phyloP scores from a whole-genome alignment of 2,329 filamentous ascomycete species.

The Colletotrichum ledebouriae region DNA sequence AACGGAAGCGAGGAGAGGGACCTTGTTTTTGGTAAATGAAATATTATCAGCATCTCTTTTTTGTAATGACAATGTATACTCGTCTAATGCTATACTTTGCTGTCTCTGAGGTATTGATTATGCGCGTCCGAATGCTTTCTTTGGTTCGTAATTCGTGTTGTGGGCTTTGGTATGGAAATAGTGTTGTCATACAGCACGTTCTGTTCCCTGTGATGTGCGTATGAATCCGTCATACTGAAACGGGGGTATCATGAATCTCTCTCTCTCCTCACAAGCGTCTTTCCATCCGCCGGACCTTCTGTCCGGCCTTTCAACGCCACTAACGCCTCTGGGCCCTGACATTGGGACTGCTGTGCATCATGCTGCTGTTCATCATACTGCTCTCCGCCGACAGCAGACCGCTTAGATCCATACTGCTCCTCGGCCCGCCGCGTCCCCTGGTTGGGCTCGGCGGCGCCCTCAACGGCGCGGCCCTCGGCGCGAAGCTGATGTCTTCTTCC shows the following conservation, averaged over 20 bases:
- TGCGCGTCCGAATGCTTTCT: neutral
- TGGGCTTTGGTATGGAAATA: too few relatives aligned
- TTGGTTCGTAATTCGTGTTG: neutral
- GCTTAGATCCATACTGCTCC: conserved; percentile 69
- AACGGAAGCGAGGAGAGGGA: neutral
- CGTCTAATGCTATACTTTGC: conserved; percentile 22
- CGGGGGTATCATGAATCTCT: conserved; percentile 38
- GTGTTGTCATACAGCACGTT: neutral
- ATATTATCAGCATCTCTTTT: neutral
- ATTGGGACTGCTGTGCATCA: conserved; percentile 66
- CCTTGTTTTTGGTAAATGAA: neutral
- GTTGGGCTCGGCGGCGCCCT: conserved; percentile 56
- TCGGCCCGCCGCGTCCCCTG: conserved; percentile 45
- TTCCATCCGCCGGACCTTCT: conserved; percentile 33
- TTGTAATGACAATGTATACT: conserved; percentile 28
- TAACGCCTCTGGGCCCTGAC: conserved; percentile 53
- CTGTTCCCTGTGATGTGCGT: too few relatives aligned
- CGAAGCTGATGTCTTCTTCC: conserved; percentile 55
- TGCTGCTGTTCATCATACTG: conserved; percentile 63
- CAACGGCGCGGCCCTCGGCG: conserved; percentile 51
- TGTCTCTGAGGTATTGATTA: neutral
- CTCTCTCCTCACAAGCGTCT: conserved; percentile 25
- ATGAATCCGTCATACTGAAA: neutral
- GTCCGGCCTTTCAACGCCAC: conserved; percentile 4
- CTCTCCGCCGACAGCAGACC: conserved; percentile 69